Conservation (phyloP, 345 rosid genomes). For the Stellera chamaejasme region DNA sequence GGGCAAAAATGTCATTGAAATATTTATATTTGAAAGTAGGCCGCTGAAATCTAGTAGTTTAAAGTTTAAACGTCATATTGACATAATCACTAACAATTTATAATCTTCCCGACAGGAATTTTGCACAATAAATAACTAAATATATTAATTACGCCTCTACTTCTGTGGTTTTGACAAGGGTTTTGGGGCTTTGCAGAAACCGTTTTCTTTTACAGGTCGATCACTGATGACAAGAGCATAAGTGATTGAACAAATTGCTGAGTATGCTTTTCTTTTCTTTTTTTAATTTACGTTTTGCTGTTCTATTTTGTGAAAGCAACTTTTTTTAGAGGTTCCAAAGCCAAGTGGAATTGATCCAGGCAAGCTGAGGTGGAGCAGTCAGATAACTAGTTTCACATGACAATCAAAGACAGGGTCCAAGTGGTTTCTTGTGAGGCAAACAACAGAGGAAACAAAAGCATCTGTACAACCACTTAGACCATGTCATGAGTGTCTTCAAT, state of each 20-base stretch:
- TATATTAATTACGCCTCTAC: too few species aligned
- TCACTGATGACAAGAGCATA: constrained; percentile 14
- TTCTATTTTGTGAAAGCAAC: constrained; percentile 4
- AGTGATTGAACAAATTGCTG: neutral
- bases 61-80: neutral
- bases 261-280: constrained; percentile 12
- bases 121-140: too few species aligned
- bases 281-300: constrained; percentile 5
- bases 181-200: constrained; percentile 19
- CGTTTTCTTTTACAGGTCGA: constrained; percentile 7
- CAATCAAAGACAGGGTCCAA: constrained; percentile 12
- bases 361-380: constrained; percentile 1
- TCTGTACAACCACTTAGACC: constrained; percentile 26
- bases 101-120: too few species aligned
- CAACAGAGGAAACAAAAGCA: constrained; percentile 21
- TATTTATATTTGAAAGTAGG: neutral
- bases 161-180: constrained; percentile 2
- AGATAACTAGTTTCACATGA: neutral
- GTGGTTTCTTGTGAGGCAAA: constrained; percentile 16
- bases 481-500: constrained; percentile 18
- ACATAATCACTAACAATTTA: neutral
- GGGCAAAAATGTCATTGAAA: neutral
- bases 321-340: neutral
- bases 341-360: constrained; percentile 22
- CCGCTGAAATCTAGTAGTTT: neutral